phyloP scores from a whole-genome alignment of 2,329 filamentous ascomycete species.

The Curvularia hawaiiensis region DNA sequence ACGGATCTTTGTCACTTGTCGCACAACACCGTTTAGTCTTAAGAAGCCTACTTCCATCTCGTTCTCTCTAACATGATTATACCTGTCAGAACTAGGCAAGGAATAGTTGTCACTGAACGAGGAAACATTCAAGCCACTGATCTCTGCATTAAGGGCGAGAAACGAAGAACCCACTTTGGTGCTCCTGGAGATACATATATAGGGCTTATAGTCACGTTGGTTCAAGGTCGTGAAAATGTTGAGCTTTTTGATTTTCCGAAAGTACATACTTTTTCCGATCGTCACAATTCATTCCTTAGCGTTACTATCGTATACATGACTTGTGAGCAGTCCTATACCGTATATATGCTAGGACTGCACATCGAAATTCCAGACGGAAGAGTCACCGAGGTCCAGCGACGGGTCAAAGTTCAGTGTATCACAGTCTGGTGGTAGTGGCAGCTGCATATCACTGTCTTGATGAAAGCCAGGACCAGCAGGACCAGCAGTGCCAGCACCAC shows the following conservation, averaged over 20 bases:
- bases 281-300: neutral
- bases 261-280: neutral
- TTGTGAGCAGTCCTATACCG: too few relatives aligned
- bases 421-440: neutral
- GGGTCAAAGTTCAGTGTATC: neutral
- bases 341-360: neutral
- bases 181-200: neutral
- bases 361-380: constrained; percentile 2
- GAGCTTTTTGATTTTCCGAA: neutral
- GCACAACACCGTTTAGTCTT: neutral
- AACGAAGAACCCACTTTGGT: neutral
- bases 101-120: neutral
- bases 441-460: neutral
- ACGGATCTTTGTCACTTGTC: neutral
- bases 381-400: neutral
- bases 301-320: neutral
- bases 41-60: neutral
- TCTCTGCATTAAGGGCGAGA: neutral
- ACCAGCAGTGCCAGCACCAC: neutral
- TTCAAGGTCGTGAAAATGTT: neutral
- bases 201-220: neutral
- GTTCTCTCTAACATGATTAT: neutral
- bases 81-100: neutral
- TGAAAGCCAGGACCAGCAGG: neutral
- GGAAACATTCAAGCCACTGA: neutral